phyloP scores from a whole-genome alignment of 2,329 filamentous ascomycete genomes.

The Aspergillus pseudonomiae region DNA sequence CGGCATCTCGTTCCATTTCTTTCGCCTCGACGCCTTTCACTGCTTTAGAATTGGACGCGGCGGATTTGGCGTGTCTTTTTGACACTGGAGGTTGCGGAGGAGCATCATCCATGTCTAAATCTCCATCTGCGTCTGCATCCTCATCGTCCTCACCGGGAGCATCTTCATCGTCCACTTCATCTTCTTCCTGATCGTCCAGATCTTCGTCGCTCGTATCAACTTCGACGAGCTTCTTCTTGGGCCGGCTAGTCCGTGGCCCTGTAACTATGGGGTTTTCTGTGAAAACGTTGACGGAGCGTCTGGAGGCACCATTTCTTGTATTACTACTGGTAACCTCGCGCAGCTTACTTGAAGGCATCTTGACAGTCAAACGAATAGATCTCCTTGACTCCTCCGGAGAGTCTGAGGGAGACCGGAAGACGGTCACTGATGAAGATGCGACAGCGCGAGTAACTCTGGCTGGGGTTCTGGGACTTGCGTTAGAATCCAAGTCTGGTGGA shows the following conservation, averaged over 20 bases:
- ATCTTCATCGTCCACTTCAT: constrained; percentile 46
- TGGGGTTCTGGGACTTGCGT: constrained; percentile 37
- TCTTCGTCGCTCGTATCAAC: constrained; percentile 52
- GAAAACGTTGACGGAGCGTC: constrained; percentile 47
- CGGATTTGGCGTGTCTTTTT: constrained; percentile 42
- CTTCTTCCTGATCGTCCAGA: constrained; percentile 48
- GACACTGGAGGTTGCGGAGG: constrained; percentile 40
- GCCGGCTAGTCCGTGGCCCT: constrained; percentile 50
- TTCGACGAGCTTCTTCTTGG: constrained; percentile 49
- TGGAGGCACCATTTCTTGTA: constrained; percentile 28
- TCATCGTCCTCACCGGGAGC: constrained; percentile 39
- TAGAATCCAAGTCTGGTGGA: constrained; percentile 35
- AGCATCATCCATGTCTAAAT: constrained; percentile 51
- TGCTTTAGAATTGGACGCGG: constrained; percentile 37
- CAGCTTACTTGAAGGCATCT: constrained; percentile 53
- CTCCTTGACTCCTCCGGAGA: constrained; percentile 40
- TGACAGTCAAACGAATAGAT: constrained; percentile 52
- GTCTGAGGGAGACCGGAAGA: constrained; percentile 39
- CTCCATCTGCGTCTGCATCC: constrained; percentile 38
- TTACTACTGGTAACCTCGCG: constrained; percentile 49
- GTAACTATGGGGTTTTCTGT: constrained; percentile 50
- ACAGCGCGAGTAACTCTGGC: constrained; percentile 39
- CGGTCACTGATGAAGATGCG: constrained; percentile 38
- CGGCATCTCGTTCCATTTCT: constrained; percentile 47
- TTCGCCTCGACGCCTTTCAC: constrained; percentile 52